phyloP scores from a whole-genome alignment of 2,329 filamentous ascomycete genomes.

The Juglanconis sp. region DNA sequence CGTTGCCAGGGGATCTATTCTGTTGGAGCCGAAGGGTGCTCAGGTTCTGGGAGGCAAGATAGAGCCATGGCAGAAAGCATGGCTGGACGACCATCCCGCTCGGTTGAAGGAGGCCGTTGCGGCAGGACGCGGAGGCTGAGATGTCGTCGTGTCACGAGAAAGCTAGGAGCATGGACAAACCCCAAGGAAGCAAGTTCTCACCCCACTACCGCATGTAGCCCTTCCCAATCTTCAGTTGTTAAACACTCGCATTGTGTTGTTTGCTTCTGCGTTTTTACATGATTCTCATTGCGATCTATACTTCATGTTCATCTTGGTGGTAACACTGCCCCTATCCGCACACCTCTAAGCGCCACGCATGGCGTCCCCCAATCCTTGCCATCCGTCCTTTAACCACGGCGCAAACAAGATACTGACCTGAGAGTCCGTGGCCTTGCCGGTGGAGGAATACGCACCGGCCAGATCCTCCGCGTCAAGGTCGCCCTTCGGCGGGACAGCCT shows the following conservation, averaged over 20 bases:
- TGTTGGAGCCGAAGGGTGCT: conserved; percentile 68
- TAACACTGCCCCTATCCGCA: background rate
- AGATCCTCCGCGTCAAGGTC: conserved; percentile 66
- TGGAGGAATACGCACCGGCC: conserved; percentile 70
- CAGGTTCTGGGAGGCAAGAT: conserved; percentile 85
- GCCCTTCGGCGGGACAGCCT: conserved; percentile 70
- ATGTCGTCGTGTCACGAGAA: background rate
- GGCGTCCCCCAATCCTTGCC: conserved; percentile 53
- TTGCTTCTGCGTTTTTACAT: background rate
- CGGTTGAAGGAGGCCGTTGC: conserved; percentile 62
- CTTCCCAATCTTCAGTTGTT: background rate
- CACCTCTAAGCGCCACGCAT: conserved; percentile 21
- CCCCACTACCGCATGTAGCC: background rate
- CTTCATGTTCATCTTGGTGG: background rate
- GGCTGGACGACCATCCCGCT: conserved; percentile 69
- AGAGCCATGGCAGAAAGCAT: conserved; percentile 73
- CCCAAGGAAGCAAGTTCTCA: no score
- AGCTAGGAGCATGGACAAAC: no score
- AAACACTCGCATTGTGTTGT: background rate
- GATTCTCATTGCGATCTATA: background rate
- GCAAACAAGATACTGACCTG: conserved; percentile 76
- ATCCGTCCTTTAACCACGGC: conserved; percentile 70
- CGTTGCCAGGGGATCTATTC: conserved; percentile 72
- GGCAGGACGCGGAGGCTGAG: conserved; percentile 22
- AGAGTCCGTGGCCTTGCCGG: conserved; percentile 67